phyloP scores from a whole-genome alignment of 306 rosid species.

The Cucurbita ficifolia region DNA sequence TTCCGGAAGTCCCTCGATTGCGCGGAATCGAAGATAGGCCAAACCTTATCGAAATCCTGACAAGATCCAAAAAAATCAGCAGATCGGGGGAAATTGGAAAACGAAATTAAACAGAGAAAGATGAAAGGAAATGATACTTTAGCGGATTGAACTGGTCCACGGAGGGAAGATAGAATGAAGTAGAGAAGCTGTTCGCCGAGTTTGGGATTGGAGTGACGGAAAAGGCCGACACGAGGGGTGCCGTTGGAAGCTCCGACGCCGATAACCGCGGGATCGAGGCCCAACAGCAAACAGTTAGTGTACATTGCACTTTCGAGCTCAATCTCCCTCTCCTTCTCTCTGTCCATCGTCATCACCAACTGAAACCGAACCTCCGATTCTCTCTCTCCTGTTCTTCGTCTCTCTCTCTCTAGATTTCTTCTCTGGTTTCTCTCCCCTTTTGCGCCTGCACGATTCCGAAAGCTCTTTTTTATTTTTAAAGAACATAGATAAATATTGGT shows the following conservation, averaged over 20 bases:
- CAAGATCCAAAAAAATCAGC: slow-evolving; percentile 16
- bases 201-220: slow-evolving; percentile 97
- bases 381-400: too few species aligned
- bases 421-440: too few species aligned
- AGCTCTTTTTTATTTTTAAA: too few species aligned
- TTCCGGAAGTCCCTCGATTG: slow-evolving; percentile 93
- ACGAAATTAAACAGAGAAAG: not conserved
- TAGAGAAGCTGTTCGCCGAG: slow-evolving; percentile 93
- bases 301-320: slow-evolving; percentile 99
- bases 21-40: slow-evolving; percentile 96
- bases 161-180: slow-evolving; percentile 85
- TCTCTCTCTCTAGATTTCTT: too few species aligned
- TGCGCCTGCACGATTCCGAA: too few species aligned
- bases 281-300: slow-evolving; percentile 87
- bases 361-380: too few species aligned
- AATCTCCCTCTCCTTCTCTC: slow-evolving; percentile 97
- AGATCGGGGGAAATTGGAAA: slow-evolving; percentile 13
- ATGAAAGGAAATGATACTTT: slow-evolving; percentile 27
- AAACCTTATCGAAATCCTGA: slow-evolving; percentile 97
- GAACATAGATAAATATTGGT: too few species aligned
- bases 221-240: slow-evolving; percentile 80
- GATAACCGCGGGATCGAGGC: slow-evolving; percentile 89
- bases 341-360: slow-evolving; percentile 40
- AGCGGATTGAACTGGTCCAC: slow-evolving; percentile 90
- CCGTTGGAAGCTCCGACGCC: slow-evolving; percentile 77